Conservation (phyloP, 1,139 yeast genomes). For the Taiozyma sp. region DNA sequence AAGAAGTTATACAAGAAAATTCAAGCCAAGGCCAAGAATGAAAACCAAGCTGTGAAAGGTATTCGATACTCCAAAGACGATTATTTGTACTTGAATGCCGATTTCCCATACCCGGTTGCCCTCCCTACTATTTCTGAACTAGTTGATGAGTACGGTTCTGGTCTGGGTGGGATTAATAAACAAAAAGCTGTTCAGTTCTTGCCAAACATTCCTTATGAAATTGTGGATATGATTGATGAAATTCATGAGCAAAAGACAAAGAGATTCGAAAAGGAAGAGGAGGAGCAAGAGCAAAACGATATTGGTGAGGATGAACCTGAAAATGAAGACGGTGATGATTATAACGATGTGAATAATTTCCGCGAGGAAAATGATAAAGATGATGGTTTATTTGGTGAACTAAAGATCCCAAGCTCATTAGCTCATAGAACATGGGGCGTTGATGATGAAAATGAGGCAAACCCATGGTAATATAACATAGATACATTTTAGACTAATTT, state of each 20-base stretch:
- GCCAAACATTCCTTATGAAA: constrained; percentile 56
- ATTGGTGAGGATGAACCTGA: constrained; percentile 2
- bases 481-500: no score
- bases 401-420: constrained; percentile 46
- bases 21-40: constrained; percentile 27
- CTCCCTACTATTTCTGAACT: constrained; percentile 59
- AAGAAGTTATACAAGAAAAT: constrained; percentile 35
- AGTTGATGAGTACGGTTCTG: constrained; percentile 58
- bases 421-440: constrained; percentile 39
- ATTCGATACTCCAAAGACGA: constrained; percentile 9
- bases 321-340: not conserved
- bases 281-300: constrained; percentile 9
- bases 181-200: constrained; percentile 47
- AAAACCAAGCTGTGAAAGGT: constrained; percentile 27
- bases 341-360: constrained; percentile 24
- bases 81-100: constrained; percentile 17
- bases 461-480: constrained; percentile 37
- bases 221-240: constrained; percentile 62
- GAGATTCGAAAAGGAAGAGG: constrained; percentile 16
- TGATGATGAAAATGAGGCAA: constrained; percentile 27
- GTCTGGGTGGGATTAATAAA: constrained; percentile 48
- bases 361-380: constrained; percentile 26
- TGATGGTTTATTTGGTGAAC: constrained; percentile 44
- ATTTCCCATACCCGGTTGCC: constrained; percentile 31
- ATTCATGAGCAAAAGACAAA: constrained; percentile 40